Evolutionary conservation across 495 filamentous ascomycete species (phyloP).

Genomic region (Lasiosphaeriaceae sp.): DNA sequence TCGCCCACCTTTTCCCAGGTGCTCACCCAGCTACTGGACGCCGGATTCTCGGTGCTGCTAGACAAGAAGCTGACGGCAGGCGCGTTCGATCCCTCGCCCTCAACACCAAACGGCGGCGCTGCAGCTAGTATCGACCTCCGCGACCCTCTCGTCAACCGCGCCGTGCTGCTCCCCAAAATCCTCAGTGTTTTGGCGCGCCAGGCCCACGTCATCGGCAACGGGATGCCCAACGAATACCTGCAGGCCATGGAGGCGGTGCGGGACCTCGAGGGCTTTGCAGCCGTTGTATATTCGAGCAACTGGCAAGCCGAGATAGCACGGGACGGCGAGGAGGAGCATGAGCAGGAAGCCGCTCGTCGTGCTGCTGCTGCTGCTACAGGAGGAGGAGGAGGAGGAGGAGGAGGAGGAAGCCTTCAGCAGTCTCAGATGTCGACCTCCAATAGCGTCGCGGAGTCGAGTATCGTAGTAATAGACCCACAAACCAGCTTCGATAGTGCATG

Average conservation of each 20-base stretch:
- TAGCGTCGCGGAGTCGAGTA: conserved; percentile 33
- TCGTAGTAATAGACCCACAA: conserved; percentile 40
- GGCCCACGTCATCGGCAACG: conserved; percentile 83
- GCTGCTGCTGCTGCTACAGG: not conserved
- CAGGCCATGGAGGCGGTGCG: conserved; percentile 74
- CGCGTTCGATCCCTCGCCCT: conserved; percentile 62
- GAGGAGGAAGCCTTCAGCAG: not conserved
- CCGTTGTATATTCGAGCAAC: conserved; percentile 90
- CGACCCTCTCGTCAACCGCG: conserved; percentile 43
- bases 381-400: conserved; percentile 25
- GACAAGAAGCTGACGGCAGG: conserved; percentile 72
- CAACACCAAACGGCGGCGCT: conserved; percentile 24
- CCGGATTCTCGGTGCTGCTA: conserved; percentile 75
- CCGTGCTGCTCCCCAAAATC: conserved; percentile 79
- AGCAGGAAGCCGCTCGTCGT: not conserved
- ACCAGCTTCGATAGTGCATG: conserved; percentile 62
- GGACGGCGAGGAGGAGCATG: conserved; percentile 24
- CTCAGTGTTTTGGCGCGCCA: conserved; percentile 82
- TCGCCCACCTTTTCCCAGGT: conserved; percentile 85
- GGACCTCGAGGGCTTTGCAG: conserved; percentile 90
- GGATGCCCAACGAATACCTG: conserved; percentile 85
- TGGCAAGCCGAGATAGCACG: conserved; percentile 68
- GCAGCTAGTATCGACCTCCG: conserved; percentile 42
- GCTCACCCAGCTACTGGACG: conserved; percentile 78
- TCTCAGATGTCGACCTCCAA: conserved; percentile 4